Evolutionary conservation across 2,329 filamentous ascomycete genomes (phyloP).

Genomic region (Dothideomycetes sp.): DNA sequence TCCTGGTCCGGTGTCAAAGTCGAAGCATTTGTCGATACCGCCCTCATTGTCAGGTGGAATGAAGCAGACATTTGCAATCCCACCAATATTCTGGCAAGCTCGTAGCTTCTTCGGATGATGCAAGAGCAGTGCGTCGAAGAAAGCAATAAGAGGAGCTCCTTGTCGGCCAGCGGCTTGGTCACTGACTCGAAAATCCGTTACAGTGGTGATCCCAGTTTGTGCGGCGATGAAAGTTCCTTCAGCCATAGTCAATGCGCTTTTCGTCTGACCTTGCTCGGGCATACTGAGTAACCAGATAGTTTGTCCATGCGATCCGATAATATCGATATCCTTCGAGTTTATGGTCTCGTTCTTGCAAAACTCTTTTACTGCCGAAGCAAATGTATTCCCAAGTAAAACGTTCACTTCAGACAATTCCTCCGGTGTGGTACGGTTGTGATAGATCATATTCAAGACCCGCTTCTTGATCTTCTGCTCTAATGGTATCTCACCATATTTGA

Average conservation of each 20-base stretch:
- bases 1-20: constrained; percentile 27
- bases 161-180: constrained; percentile 49
- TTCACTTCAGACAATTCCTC: constrained; percentile 49
- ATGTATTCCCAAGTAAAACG: constrained; percentile 47
- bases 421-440: constrained; percentile 44
- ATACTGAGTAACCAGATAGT: constrained; percentile 50
- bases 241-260: constrained; percentile 46
- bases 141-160: constrained; percentile 47
- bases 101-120: constrained; percentile 49
- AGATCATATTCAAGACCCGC: constrained; percentile 49
- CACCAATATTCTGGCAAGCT: constrained; percentile 53
- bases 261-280: constrained; percentile 39
- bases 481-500: constrained; percentile 49
- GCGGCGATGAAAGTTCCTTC: constrained; percentile 48
- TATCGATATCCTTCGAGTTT: constrained; percentile 40
- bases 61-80: constrained; percentile 54
- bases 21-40: constrained; percentile 20
- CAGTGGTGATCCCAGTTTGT: constrained; percentile 48
- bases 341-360: constrained; percentile 41
- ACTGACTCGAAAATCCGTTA: constrained; percentile 50
- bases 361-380: constrained; percentile 42
- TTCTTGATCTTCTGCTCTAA: constrained; percentile 46
- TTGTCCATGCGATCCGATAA: constrained; percentile 50
- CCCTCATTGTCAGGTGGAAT: constrained; percentile 41
- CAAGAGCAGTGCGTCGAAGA: constrained; percentile 49